A percentile compares a stretch with the other conserved stretches of the same genome.
phyloP scores from a whole-genome alignment of 2,329 filamentous ascomycete species.

The Atkinsonella hypoxylon region DNA sequence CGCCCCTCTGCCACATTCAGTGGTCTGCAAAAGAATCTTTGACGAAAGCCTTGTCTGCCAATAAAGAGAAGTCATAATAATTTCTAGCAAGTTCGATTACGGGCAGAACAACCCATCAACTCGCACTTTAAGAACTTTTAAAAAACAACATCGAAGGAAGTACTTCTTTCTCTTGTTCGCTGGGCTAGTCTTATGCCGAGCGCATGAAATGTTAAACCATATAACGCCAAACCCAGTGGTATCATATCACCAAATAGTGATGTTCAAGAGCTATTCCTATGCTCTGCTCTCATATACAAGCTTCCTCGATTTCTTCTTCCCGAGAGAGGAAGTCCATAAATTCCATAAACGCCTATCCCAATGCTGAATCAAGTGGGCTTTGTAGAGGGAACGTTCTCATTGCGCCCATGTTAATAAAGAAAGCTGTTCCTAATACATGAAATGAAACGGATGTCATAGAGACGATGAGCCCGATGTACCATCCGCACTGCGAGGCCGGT shows the following conservation, averaged over 20 bases:
- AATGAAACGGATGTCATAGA: slow-evolving; percentile 13
- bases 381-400: not conserved
- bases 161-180: not conserved
- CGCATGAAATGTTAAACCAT: slow-evolving; percentile 2
- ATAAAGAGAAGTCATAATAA: not conserved
- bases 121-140: too few relatives aligned
- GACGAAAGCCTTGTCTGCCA: not conserved
- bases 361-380: not conserved
- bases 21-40: not conserved
- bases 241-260: slow-evolving; percentile 21
- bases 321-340: not conserved
- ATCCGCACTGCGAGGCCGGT: slow-evolving; percentile 21
- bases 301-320: not conserved
- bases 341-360: slow-evolving; percentile 6
- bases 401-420: not conserved
- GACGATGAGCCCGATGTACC: slow-evolving; percentile 25
- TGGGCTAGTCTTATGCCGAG: slow-evolving; percentile 2
- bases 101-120: too few relatives aligned
- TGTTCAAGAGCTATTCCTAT: slow-evolving; percentile 8
- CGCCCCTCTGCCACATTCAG: not conserved
- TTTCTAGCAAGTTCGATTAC: too few relatives aligned
- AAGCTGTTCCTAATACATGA: slow-evolving; percentile 2
- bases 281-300: slow-evolving; percentile 5
- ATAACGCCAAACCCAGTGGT: slow-evolving; percentile 23
- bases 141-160: too few relatives aligned